Base-by-base conservation (phyloP, 2,329 filamentous ascomycete species). In the Lachnellula suecica region DNA sequence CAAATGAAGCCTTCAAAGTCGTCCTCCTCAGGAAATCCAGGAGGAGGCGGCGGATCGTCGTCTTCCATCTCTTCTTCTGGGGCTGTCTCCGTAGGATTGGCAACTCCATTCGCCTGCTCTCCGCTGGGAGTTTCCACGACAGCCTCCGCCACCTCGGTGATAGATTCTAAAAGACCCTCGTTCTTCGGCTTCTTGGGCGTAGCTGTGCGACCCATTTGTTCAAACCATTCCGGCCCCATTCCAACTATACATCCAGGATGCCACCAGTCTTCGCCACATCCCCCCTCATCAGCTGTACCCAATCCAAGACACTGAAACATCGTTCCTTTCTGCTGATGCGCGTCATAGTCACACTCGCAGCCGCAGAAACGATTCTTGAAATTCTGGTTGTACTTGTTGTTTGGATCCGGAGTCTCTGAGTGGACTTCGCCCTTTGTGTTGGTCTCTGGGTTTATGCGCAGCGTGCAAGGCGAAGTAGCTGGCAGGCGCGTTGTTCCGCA, bases 251-350 rank as follows among this genome's bases (percentile, higher is more conserved):
- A 97, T 57, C 94, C 91, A 0, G 93, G 91, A 72, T 97, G 93
- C 79, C 91, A 97, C 93, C 93, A 97, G 67, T 97, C 93, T 72
- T 97, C 93, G 11, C 93, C 93, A 71, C 93, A 97, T 4, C 92
- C 93, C 15, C 92, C 92, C 1, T 87, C 85, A 60, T 93, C 88
- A 11, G 82, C 78, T 0, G 84, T 87, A 1, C 91, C 91, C 1
- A 97, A 75, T 0, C 93, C 93, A 2, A 97, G 71, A 67, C 94
- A 99, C 70, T 99, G 94, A 63, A 95, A 99, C 94, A 99, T 99
- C 35, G 92, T 97, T 0, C 93, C 93, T 63, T 93, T 95, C 68
- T 99, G 91, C 67, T 89, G 79, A 44, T 93, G 82, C 0, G 93
- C 84, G 67, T 97, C 88, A 67, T 99, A 99, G 54, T 92, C 84